Conservation (phyloP, 2,329 filamentous ascomycete genomes). For the Dothiorella sarmentorum region DNA sequence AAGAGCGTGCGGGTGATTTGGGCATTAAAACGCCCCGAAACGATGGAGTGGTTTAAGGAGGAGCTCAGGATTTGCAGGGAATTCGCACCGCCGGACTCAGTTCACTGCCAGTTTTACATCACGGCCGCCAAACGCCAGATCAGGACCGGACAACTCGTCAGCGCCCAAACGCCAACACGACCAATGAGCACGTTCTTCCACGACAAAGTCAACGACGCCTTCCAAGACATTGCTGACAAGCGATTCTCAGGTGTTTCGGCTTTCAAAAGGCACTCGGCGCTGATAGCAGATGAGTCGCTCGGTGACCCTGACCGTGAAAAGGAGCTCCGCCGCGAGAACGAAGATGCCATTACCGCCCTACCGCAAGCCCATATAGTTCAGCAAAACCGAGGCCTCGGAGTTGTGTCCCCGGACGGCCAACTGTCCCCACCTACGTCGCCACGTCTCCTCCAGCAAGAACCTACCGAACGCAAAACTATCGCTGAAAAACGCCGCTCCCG, state of each 20-base stretch:
- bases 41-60: slow-evolving; percentile 97
- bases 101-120: slow-evolving; percentile 93
- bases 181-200: slow-evolving; percentile 74
- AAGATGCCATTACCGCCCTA: slow-evolving; percentile 79
- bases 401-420: background rate
- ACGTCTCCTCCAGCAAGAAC: slow-evolving; percentile 22
- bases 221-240: slow-evolving; percentile 81
- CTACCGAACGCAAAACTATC: slow-evolving; percentile 21
- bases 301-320: slow-evolving; percentile 76
- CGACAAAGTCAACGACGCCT: slow-evolving; percentile 82
- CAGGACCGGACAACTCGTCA: slow-evolving; percentile 49
- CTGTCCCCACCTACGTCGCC: slow-evolving; percentile 28
- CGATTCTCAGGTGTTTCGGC: slow-evolving; percentile 41
- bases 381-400: slow-evolving; percentile 18
- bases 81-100: slow-evolving; percentile 79
- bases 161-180: slow-evolving; percentile 48
- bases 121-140: slow-evolving; percentile 66
- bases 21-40: slow-evolving; percentile 85
- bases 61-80: slow-evolving; percentile 90
- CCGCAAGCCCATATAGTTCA: slow-evolving; percentile 53
- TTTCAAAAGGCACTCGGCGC: slow-evolving; percentile 67
- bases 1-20: slow-evolving; percentile 90
- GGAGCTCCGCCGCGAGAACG: slow-evolving; percentile 74
- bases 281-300: slow-evolving; percentile 77
- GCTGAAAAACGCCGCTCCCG: slow-evolving; percentile 42